Conservation (phyloP, 208 protist species). For the Trypanosoma platydactyli region DNA sequence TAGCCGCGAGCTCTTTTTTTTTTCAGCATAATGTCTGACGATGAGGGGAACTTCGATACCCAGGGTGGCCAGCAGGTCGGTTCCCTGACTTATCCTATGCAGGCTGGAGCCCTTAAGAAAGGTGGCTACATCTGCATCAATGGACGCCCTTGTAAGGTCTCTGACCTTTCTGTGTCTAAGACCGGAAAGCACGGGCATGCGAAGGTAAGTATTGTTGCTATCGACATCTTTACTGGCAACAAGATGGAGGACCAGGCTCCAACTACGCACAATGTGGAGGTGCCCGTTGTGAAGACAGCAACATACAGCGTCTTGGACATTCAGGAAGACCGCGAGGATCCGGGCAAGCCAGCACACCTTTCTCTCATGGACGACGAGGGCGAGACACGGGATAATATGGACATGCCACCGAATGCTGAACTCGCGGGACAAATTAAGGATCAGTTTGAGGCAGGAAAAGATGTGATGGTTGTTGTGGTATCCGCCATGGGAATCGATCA, state of each 20-base stretch:
- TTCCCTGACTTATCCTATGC: conserved; percentile 84
- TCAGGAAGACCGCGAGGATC: conserved; percentile 85
- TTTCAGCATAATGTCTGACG: conserved; percentile 42
- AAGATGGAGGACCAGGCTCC: conserved; percentile 98
- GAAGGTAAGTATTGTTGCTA: conserved; percentile 97
- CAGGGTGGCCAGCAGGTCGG: conserved; percentile 63
- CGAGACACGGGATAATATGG: conserved; percentile 94
- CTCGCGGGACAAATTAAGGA: conserved; percentile 90
- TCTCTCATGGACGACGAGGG: conserved; percentile 93
- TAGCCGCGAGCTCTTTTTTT: conserved; percentile 16
- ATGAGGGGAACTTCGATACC: conserved; percentile 74
- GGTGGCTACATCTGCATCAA: conserved; percentile 90
- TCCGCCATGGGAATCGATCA: conserved; percentile 96
- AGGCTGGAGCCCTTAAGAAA: conserved; percentile 91
- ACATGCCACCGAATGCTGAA: conserved; percentile 91
- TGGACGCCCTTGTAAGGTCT: conserved; percentile 95
- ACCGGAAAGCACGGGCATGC: conserved; percentile 99
- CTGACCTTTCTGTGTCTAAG: conserved; percentile 98
- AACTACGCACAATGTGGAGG: conserved; percentile 97
- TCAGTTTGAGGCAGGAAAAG: conserved; percentile 92
- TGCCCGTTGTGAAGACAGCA: conserved; percentile 94
- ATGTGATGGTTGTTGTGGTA: conserved; percentile 93
- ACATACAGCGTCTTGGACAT: conserved; percentile 96
- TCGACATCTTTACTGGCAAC: conserved; percentile 98
- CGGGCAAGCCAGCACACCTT: conserved; percentile 64